Percentiles rank a stretch among this genome's conserved stretches.
Evolutionary conservation across 2,329 filamentous ascomycete species (phyloP).

Genomic region (Phoma sp.): DNA sequence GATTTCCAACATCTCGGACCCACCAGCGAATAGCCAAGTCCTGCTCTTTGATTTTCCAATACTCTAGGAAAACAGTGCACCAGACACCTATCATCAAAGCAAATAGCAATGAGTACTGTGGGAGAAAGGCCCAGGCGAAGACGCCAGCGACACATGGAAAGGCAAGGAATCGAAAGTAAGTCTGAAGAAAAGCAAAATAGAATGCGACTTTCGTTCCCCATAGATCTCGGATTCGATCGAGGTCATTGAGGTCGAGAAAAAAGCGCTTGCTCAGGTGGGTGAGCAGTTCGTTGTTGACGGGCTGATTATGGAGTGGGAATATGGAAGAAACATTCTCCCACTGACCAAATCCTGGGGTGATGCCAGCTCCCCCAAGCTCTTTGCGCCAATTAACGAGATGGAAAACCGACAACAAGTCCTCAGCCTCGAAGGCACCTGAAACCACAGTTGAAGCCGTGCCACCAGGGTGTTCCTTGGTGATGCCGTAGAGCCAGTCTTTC

Average conservation of each 20-base stretch:
- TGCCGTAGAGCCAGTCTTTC: conserved; percentile 85
- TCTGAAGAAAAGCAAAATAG: conserved; percentile 47
- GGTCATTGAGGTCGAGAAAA: conserved; percentile 68
- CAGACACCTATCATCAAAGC: conserved; percentile 42
- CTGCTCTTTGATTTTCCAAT: conserved; percentile 45
- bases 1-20: conserved; percentile 38
- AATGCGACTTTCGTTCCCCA: conserved; percentile 73
- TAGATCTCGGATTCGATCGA: conserved; percentile 77
- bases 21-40: conserved; percentile 45
- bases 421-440: conserved; percentile 77
- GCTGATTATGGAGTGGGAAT: conserved; percentile 80
- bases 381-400: conserved; percentile 76
- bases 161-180: conserved; percentile 40
- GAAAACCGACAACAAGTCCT: conserved; percentile 78
- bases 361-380: conserved; percentile 79
- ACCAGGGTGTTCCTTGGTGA: conserved; percentile 69
- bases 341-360: conserved; percentile 71
- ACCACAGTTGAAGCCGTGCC: conserved; percentile 44
- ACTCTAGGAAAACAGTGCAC: conserved; percentile 47
- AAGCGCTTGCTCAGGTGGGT: conserved; percentile 77
- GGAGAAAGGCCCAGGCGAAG: conserved; percentile 40
- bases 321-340: conserved; percentile 78
- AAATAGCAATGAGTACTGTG: conserved; percentile 42
- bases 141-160: conserved; percentile 42
- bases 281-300: conserved; percentile 78